Evolutionary conservation across 2,329 filamentous ascomycete species (phyloP).

Genomic region (Periconia macrospinosa): DNA sequence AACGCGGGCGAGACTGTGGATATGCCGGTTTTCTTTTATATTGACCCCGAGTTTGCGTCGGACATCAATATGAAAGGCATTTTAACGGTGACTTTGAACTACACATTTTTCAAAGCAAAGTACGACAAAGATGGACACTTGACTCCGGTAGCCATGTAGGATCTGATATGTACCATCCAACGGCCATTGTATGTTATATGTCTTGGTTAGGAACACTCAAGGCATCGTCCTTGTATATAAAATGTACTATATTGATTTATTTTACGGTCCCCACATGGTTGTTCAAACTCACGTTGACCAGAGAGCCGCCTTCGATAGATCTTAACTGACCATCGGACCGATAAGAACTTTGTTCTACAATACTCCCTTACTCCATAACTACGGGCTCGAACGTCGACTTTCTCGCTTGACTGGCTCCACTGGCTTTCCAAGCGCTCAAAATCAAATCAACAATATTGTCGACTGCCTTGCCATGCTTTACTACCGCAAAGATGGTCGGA

Average conservation of each 20-base stretch:
- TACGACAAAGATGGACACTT: conserved; percentile 81
- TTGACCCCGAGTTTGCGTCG: conserved; percentile 91
- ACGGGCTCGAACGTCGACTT: conserved; percentile 38
- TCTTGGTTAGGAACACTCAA: not conserved
- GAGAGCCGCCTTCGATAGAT: not conserved
- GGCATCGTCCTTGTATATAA: not conserved
- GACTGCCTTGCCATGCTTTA: conserved; percentile 88
- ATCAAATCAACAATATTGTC: conserved; percentile 87
- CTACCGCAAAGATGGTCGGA: conserved; percentile 92
- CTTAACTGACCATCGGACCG: not conserved
- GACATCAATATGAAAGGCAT: conserved; percentile 92
- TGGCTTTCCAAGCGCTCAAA: conserved; percentile 87
- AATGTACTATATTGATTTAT: not conserved
- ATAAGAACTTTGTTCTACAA: not conserved
- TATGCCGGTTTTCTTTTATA: conserved; percentile 99
- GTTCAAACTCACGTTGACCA: not conserved
- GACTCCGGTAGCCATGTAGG: conserved; percentile 53
- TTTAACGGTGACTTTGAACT: conserved; percentile 92
- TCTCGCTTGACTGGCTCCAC: conserved; percentile 63
- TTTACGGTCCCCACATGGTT: not conserved
- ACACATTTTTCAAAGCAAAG: conserved; percentile 96
- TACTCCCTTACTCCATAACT: conserved; percentile 29
- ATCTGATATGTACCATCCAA: not conserved
- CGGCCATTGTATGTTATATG: not conserved
- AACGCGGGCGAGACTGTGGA: conserved; percentile 96